A percentile compares a stretch with the other conserved stretches of the same genome.
Conservation (phyloP, 805 yeast genomes). For the Nakazawaea ambrosiae region DNA sequence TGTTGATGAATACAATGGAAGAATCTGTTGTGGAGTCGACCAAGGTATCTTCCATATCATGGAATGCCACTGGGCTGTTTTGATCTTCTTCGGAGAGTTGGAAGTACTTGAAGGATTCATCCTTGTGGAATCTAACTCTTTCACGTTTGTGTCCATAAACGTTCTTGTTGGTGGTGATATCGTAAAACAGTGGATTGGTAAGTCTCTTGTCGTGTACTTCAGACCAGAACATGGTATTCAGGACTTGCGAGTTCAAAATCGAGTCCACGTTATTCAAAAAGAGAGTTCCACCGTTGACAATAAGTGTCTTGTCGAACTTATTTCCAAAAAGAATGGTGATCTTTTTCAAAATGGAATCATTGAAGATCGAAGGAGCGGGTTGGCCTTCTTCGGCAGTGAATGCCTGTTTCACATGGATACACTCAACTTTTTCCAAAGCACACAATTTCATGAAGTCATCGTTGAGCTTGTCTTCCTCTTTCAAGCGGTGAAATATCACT, state of each 20-base stretch:
- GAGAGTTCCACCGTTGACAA: constrained; percentile 3
- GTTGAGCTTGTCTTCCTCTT: neutral
- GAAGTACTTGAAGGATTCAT: constrained; percentile 9
- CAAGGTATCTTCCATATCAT: constrained; percentile 9
- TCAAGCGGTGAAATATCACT: constrained; percentile 4
- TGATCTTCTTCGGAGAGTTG: neutral
- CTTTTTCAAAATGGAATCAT: constrained; percentile 5
- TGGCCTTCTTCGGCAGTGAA: neutral
- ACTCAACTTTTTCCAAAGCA: constrained; percentile 1
- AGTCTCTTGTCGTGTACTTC: constrained; percentile 4
- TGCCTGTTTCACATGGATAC: neutral
- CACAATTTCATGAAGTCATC: constrained; percentile 8
- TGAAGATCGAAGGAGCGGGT: neutral
- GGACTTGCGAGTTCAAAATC: neutral
- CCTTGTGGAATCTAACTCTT: constrained; percentile 7
- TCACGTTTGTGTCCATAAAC: constrained; percentile 7
- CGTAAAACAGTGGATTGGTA: constrained; percentile 6
- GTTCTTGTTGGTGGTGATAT: constrained; percentile 2
- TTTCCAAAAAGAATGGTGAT: constrained; percentile 1
- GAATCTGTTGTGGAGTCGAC: constrained; percentile 10
- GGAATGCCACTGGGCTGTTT: constrained; percentile 3
- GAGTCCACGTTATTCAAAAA: constrained; percentile 4
- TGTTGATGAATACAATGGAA: constrained; percentile 7
- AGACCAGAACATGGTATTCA: constrained; percentile 9
- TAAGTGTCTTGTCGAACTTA: constrained; percentile 5